phyloP scores from a whole-genome alignment of 768 basidiomycete genomes.

The Tricholoma sp. region DNA sequence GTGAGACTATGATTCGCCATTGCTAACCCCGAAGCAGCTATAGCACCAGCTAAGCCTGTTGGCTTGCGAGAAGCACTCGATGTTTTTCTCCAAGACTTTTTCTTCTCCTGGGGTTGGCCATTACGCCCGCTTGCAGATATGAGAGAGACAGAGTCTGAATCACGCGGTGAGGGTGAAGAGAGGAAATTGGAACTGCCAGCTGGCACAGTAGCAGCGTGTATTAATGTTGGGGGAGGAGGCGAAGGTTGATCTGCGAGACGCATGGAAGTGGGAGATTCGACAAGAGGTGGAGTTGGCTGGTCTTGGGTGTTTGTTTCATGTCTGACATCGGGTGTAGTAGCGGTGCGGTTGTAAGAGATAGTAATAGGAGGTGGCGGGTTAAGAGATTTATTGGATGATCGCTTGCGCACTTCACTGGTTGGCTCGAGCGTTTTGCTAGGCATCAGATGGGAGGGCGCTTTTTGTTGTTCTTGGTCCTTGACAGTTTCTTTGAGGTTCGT shows the following conservation, averaged over 20 bases:
- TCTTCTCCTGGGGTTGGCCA: constrained; percentile 28
- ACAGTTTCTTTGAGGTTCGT: constrained; percentile 12
- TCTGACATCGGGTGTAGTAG: constrained; percentile 19
- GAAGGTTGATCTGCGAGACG: constrained; percentile 24
- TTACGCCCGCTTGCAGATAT: constrained; percentile 18
- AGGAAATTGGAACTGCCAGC: constrained; percentile 15
- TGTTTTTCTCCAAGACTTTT: constrained; percentile 37
- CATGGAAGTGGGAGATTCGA: constrained; percentile 42
- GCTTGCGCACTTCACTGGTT: constrained; percentile 24
- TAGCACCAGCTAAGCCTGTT: constrained; percentile 59
- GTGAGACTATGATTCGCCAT: constrained; percentile 56
- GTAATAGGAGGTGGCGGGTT: constrained; percentile 23
- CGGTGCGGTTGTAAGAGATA: constrained; percentile 21
- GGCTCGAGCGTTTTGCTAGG: constrained; percentile 18
- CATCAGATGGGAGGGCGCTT: constrained; percentile 9
- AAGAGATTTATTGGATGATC: constrained; percentile 33
- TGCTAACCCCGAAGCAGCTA: constrained; percentile 61
- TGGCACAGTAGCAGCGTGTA: constrained; percentile 12
- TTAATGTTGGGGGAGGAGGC: constrained; percentile 7
- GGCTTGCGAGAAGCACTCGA: constrained; percentile 38
- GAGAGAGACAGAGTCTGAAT: constrained; percentile 18
- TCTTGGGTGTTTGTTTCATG: constrained; percentile 13
- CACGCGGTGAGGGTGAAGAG: constrained; percentile 11
- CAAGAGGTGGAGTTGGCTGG: constrained; percentile 24
- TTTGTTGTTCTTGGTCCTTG: background rate